Evolutionary conservation across 257 asterid genomes (phyloP), one percentile per base, ranked within the genome.

Genomic region (Capsicum pubescens): DNA sequence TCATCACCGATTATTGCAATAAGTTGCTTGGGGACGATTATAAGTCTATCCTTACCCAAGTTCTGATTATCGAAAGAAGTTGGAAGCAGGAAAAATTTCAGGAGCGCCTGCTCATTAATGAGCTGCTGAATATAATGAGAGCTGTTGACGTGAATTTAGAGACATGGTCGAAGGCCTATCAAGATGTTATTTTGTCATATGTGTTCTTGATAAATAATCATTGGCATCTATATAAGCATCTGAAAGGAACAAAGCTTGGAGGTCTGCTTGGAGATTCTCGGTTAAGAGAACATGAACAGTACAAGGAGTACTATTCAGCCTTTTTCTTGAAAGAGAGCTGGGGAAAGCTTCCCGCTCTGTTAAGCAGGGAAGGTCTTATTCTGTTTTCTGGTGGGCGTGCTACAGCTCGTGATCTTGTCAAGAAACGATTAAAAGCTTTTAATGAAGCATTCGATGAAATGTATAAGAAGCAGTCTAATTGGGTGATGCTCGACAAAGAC

Each of bases 281-380:
- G 94, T 82, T 94, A 82, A 87, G 86, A 69, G 94, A 87, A 9
- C 97, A 89, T 9, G 98, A 94, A 78, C 92, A 90, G 82, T 72
- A 84, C 57, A 90, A 89, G 87, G 96, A 93, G 56, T 84, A 93
- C 61, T 90, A 89, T 79, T 87, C 90, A 16, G 84, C 87, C 2
- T 44, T 83, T 58, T 94, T 85, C 86, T 78, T 93, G 86, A 85
- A 92, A 78, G 99, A 94, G 82, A 94, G 99, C 89, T 95, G 99
- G 99, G 97, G 94, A 55, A 94, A 93, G 84, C 93, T 95, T 32
- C 98, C 98, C 6, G 72, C 92, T 12, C 91, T 92, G 46, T 72
- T 95, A 64, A 95, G 99, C 86, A 85, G 97, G 83, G 99, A 95
- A 84, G 99, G 98, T 46, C 92, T 94, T 77, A 93, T 95, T 86